Evolutionary conservation across 2,329 filamentous ascomycete genomes (phyloP).

Genomic region (Curvularia eragrostidis): DNA sequence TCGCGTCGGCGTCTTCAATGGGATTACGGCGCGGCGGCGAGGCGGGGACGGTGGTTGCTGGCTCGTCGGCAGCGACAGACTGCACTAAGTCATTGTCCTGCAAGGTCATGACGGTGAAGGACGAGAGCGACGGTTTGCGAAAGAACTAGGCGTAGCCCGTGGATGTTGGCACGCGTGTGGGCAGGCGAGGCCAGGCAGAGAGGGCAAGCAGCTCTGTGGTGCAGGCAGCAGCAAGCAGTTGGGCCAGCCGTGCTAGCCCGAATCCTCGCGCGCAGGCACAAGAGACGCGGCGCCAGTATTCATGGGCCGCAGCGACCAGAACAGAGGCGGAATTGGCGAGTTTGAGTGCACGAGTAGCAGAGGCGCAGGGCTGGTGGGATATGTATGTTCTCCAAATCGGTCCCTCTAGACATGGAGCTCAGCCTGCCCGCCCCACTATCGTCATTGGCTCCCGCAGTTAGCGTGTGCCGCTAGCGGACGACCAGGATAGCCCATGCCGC

Average conservation of each 20-base stretch:
- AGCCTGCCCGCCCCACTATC: conserved; percentile 12
- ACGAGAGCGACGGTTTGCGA: conserved; percentile 24
- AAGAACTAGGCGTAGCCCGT: conserved; percentile 25
- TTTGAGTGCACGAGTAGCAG: not conserved
- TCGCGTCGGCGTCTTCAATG: conserved; percentile 54
- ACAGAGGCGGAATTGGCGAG: not conserved
- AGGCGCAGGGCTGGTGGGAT: conserved; percentile 1
- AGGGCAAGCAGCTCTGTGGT: conserved; percentile 31
- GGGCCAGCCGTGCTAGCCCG: conserved; percentile 34
- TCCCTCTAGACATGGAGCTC: not conserved
- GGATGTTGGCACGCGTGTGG: conserved; percentile 20
- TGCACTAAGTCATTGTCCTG: conserved; percentile 45
- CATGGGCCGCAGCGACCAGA: conserved; percentile 32
- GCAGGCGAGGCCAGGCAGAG: conserved; percentile 30
- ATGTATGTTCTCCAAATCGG: not conserved
- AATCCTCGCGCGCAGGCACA: conserved; percentile 29
- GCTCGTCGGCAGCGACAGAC: conserved; percentile 41
- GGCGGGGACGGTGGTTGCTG: conserved; percentile 41
- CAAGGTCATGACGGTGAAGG: conserved; percentile 43
- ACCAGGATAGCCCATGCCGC: conserved; percentile 10
- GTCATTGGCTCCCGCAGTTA: conserved; percentile 18
- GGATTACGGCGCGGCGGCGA: conserved; percentile 52
- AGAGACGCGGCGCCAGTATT: conserved; percentile 23
- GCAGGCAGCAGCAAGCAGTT: conserved; percentile 33
- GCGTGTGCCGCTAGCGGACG: conserved; percentile 8